Base-by-base conservation (phyloP, 2,329 filamentous ascomycete species). In the Mycogone perniciosa region DNA sequence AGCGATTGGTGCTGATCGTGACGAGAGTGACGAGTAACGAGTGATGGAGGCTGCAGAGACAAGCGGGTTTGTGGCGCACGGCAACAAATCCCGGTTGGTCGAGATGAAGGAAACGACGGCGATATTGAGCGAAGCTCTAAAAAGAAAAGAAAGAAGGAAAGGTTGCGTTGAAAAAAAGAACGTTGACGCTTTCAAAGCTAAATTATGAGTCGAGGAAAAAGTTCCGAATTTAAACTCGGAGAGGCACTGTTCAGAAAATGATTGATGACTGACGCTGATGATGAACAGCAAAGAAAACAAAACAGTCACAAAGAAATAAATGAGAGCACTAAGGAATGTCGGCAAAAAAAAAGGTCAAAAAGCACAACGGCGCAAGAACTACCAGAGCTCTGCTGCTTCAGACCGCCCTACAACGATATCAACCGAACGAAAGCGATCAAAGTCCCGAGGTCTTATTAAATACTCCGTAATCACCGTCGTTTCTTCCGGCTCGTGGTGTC, bases 361-460 rank as follows among this genome's bases (percentile, higher is more conserved):
- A 20, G 20, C 35, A n/a, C 33, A 26, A 13, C 8, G 41, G 10
- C 31, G 31, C 41, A 44, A 39, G 35, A 50, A 50, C 48, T 50
- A 44, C 48, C 48, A 50, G 48, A 50, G 48, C 26, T 35, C 33
- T 39, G 34, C 41, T 10, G 26, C 47, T 39, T 41, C 47, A 50
- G 44, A 6, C 10, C 13, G 26, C n/a, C 20, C 5, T 27, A 48
- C 40, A 31, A 40, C 20, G 29, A 38, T 40, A 5, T 20, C 20
- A 20, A 20, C 20, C 20, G 20, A 20, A 3, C 20, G 20, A 20
- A 20, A 20, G 20, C 20, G 20, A 20, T 20, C 20, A 20, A 20
- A 20, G 20, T 20, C 20, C 20, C 20, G 20, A 20, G 20, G 2
- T 20, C 20, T 20, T 20, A 20, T 20, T 20, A 20, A 20, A 20